Evolutionary conservation across 1,284 basidiomycete genomes (phyloP).

Genomic region (Cryptococcus hybrid): DNA sequence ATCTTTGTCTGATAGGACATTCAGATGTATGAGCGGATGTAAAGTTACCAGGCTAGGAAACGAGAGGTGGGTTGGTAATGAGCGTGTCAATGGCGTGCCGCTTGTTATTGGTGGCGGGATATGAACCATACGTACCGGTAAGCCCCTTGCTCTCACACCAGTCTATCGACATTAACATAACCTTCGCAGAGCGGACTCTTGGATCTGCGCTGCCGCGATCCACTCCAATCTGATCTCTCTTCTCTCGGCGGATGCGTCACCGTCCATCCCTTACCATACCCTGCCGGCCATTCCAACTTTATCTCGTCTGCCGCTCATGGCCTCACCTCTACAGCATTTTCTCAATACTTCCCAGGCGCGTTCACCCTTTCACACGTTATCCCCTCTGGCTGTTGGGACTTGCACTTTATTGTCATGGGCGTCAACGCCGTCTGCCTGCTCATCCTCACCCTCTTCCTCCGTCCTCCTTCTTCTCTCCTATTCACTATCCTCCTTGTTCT

Average conservation of each 20-base stretch:
- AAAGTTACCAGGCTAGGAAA: constrained; percentile 34
- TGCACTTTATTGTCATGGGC: constrained; percentile 36
- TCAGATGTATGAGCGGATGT: constrained; percentile 40
- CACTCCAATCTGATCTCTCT: constrained; percentile 31
- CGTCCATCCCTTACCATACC: constrained; percentile 24
- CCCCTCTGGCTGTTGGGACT: constrained; percentile 26
- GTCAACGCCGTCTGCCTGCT: constrained; percentile 38
- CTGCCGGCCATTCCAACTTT: constrained; percentile 17
- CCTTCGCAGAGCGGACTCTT: constrained; percentile 38
- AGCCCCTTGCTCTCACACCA: constrained; percentile 3
- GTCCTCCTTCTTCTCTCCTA: constrained; percentile 27
- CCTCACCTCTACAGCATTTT: constrained; percentile 26
- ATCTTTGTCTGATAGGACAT: constrained; percentile 9
- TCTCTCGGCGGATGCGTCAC: constrained; percentile 37
- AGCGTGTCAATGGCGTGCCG: constrained; percentile 27
- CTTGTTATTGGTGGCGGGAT: constrained; percentile 40
- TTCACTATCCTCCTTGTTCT: constrained; percentile 28
- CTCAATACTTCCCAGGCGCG: constrained; percentile 32
- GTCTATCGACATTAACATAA: not conserved
- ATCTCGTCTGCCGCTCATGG: constrained; percentile 15
- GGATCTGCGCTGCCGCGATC: constrained; percentile 42
- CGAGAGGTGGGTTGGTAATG: constrained; percentile 36
- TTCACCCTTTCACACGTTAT: constrained; percentile 18
- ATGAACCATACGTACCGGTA: constrained; percentile 32
- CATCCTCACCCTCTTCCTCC: constrained; percentile 30